These are phyloP conservation scores for Prunus mongolica DNA, from an alignment of 306 rosid genomes.

Conservation along the genomic window DNA sequence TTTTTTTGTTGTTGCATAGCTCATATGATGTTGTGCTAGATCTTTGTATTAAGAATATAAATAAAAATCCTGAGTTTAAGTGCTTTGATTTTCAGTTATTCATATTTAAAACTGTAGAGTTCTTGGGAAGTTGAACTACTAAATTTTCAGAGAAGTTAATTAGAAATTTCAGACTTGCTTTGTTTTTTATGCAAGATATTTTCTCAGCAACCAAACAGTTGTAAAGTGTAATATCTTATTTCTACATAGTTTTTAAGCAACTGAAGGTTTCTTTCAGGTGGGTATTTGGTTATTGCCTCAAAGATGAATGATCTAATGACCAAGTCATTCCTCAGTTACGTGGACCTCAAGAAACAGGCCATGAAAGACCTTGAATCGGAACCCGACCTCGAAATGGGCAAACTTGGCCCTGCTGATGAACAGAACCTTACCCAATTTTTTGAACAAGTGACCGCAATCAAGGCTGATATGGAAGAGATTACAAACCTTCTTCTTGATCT, in stretches of 20 bases:
- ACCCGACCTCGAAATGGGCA: constrained; percentile 16
- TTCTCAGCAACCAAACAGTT: neutral
- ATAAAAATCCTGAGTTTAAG: neutral
- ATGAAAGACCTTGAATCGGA: constrained; percentile 6
- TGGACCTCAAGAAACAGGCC: constrained; percentile 18
- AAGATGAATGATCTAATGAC: constrained; percentile 29
- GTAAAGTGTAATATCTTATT: neutral
- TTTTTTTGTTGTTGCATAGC: too few species aligned
- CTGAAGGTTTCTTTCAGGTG: constrained; percentile 2
- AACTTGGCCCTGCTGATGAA: constrained; percentile 13
- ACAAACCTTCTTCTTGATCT: constrained; percentile 19
- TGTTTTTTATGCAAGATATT: neutral
- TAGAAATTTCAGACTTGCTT: neutral
- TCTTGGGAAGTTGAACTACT: too few species aligned
- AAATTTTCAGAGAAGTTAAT: too few species aligned
- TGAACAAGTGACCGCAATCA: neutral
- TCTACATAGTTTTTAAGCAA: neutral
- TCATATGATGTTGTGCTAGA: neutral
- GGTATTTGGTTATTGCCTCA: neutral
- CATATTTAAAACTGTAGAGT: too few species aligned
- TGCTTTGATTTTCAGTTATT: too few species aligned
- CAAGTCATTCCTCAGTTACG: constrained; percentile 17
- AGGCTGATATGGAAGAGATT: constrained; percentile 17
- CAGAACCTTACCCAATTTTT: constrained; percentile 13
- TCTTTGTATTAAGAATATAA: neutral